phyloP scores from a whole-genome alignment of 805 yeast genomes.

The Saccharomycopsis sp. region DNA sequence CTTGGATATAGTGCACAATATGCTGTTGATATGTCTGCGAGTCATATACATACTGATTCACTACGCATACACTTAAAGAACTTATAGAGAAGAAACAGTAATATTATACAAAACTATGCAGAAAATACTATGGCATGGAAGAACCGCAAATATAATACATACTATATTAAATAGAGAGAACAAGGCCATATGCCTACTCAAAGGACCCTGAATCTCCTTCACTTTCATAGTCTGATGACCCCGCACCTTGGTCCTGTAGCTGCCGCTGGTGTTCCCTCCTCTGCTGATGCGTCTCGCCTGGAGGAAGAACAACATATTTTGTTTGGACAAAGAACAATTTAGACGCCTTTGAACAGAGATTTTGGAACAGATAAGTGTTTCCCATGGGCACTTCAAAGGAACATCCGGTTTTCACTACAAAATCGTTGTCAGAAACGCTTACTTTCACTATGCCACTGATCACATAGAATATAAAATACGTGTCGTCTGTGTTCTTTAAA shows the following conservation, averaged over 20 bases:
- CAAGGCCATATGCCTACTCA: no score
- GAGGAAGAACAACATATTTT: constrained; percentile 30
- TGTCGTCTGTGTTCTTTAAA: constrained; percentile 53
- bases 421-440: constrained; percentile 48
- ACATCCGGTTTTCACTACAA: constrained; percentile 64
- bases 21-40: not conserved
- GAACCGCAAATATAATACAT: no score
- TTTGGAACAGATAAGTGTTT: constrained; percentile 62
- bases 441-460: constrained; percentile 67
- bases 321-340: constrained; percentile 73
- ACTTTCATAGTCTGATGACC: constrained; percentile 2
- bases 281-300: constrained; percentile 1
- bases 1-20: no score
- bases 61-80: no score
- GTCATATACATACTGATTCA: no score
- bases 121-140: no score
- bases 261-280: not conserved
- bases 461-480: constrained; percentile 70
- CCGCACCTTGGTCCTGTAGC: no score
- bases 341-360: constrained; percentile 49
- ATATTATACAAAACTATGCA: no score
- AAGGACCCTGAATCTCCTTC: constrained; percentile 2
- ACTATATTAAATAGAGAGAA: no score
- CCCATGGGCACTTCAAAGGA: constrained; percentile 78
- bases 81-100: no score